Evolutionary conservation across 495 filamentous ascomycete genomes (phyloP).

Genomic region (Penicillium malachiteum): DNA sequence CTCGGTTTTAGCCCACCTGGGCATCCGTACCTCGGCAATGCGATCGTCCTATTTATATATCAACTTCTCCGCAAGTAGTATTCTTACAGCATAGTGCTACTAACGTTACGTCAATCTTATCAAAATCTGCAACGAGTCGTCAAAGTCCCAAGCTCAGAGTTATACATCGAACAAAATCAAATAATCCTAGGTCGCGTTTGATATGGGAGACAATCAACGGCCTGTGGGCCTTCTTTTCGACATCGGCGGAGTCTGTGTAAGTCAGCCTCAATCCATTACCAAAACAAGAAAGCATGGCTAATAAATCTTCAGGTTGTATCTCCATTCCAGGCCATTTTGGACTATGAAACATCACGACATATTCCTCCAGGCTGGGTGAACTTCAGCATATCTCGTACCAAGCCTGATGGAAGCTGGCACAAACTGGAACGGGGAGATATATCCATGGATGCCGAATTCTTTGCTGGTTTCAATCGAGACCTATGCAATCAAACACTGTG

Average conservation of each 20-base stretch:
- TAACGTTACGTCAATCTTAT: too few relatives aligned
- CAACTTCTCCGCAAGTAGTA: conserved; percentile 8
- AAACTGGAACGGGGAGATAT: conserved; percentile 74
- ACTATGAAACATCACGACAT: conserved; percentile 72
- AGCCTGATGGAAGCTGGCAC: conserved; percentile 87
- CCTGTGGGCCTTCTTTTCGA: conserved; percentile 90
- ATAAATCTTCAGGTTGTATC: conserved; percentile 67
- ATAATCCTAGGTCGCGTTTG: background rate
- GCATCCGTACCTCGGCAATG: conserved; percentile 25
- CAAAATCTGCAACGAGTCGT: too few relatives aligned
- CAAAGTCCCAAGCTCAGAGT: too few relatives aligned
- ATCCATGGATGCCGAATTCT: conserved; percentile 70
- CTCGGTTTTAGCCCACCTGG: conserved; percentile 10
- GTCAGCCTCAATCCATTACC: conserved; percentile 20
- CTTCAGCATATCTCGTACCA: conserved; percentile 73
- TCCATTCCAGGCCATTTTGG: conserved; percentile 86
- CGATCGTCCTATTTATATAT: background rate
- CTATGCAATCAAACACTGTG: conserved; percentile 65
- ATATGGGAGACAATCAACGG: conserved; percentile 41
- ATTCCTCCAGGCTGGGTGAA: conserved; percentile 92
- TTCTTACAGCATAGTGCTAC: too few relatives aligned
- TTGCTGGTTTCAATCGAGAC: conserved; percentile 71
- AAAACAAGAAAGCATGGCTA: background rate
- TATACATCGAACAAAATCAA: background rate
- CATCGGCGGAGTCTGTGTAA: conserved; percentile 95